These are phyloP conservation scores for Hanseniaspora pseudoguilliermondii DNA, from an alignment of 805 yeast species.

Conservation along the genomic window DNA sequence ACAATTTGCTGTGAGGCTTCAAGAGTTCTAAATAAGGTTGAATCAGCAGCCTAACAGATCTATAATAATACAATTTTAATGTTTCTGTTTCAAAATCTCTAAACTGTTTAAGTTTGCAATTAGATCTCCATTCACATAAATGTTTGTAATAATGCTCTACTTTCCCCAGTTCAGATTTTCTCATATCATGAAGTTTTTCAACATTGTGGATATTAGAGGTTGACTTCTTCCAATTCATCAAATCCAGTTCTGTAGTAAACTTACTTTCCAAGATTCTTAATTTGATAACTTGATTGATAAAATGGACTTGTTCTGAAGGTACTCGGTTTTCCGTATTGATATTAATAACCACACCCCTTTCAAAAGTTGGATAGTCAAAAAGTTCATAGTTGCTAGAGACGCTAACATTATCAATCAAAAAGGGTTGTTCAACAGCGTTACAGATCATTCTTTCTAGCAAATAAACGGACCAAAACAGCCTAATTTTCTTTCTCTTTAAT, in stretches of 20 bases:
- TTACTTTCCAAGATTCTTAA: slow-evolving; percentile 48
- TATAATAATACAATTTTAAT: slow-evolving; percentile 43
- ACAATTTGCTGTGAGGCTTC: slow-evolving; percentile 47
- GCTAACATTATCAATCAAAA: slow-evolving; percentile 38
- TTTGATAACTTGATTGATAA: slow-evolving; percentile 45
- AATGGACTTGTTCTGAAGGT: slow-evolving; percentile 25
- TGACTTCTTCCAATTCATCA: slow-evolving; percentile 27
- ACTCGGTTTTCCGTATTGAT: slow-evolving; percentile 15
- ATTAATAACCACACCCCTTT: slow-evolving; percentile 12
- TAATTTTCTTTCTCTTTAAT: slow-evolving; percentile 32
- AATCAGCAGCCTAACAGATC: slow-evolving; percentile 45
- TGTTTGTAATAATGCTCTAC: slow-evolving; percentile 43
- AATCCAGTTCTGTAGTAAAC: slow-evolving; percentile 39
- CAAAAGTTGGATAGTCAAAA: slow-evolving; percentile 33
- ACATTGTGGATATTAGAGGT: slow-evolving; percentile 4
- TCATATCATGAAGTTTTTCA: slow-evolving; percentile 14
- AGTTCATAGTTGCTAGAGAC: slow-evolving; percentile 35
- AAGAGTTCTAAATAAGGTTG: slow-evolving; percentile 53
- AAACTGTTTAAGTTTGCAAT: slow-evolving; percentile 31
- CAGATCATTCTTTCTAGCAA: slow-evolving; percentile 50
- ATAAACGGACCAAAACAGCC: slow-evolving; percentile 55
- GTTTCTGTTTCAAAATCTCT: slow-evolving; percentile 47
- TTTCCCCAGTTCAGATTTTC: slow-evolving; percentile 33
- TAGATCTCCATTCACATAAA: slow-evolving; percentile 45
- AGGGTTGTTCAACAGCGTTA: slow-evolving; percentile 49